Percentiles rank a stretch among this genome's conserved stretches.
phyloP scores from a whole-genome alignment of 1,284 basidiomycete species.

The Ceratobasidium sp. region DNA sequence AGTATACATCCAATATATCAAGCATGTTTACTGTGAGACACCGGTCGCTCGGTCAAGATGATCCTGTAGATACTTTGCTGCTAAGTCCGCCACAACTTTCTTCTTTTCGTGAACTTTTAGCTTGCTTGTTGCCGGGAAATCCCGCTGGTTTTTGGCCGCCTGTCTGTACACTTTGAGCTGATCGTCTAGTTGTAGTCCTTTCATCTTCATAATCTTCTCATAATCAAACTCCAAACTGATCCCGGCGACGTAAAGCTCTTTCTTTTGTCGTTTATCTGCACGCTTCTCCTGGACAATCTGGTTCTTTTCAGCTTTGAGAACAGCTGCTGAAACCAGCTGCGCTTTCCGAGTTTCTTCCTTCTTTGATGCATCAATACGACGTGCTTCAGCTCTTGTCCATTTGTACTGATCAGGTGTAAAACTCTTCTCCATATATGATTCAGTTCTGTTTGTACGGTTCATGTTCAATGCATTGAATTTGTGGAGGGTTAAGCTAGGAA shows the following conservation, averaged over 20 bases:
- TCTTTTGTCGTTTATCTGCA: constrained; percentile 9
- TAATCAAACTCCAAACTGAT: constrained; percentile 6
- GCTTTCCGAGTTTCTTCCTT: constrained; percentile 14
- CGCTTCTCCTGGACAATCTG: constrained; percentile 3
- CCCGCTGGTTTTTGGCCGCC: not conserved
- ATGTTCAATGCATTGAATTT: constrained; percentile 29
- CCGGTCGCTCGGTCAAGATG: not conserved
- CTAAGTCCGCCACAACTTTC: constrained; percentile 2
- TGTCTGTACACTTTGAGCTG: constrained; percentile 20
- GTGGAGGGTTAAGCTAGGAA: constrained; percentile 14
- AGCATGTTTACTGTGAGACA: not conserved
- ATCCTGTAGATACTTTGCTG: constrained; percentile 15
- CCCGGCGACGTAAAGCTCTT: constrained; percentile 5
- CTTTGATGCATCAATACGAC: constrained; percentile 20
- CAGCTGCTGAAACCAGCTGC: not conserved
- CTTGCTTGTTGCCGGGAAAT: constrained; percentile 12
- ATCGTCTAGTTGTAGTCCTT: constrained; percentile 11
- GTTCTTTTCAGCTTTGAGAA: constrained; percentile 5
- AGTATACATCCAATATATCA: not conserved
- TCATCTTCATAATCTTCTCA: constrained; percentile 7
- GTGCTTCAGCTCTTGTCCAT: constrained; percentile 11
- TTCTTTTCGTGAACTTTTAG: constrained; percentile 20
- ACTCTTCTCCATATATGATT: constrained; percentile 23
- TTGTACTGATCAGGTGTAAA: constrained; percentile 25
- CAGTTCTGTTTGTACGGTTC: constrained; percentile 17